Conservation (phyloP, 768 basidiomycete genomes). For the Suillus hirtellus region DNA sequence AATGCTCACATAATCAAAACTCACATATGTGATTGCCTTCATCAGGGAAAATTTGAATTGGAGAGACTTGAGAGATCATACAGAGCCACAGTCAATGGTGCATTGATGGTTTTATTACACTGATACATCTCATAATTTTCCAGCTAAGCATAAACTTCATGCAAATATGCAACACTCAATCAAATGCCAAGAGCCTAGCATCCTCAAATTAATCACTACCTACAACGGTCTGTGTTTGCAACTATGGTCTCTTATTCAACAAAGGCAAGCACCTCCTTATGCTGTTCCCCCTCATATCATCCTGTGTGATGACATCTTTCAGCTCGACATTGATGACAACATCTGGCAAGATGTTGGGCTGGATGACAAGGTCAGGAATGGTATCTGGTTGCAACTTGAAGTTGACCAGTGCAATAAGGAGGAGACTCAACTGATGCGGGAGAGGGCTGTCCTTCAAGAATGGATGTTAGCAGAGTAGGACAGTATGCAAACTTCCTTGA, state of each 20-base stretch:
- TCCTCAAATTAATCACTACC: not conserved
- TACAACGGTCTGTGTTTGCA: not conserved
- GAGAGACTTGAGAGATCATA: slow-evolving; percentile 22
- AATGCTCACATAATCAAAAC: not conserved
- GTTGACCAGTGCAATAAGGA: not conserved
- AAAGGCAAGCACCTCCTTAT: not conserved
- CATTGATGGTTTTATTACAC: not conserved
- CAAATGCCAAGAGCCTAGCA: slow-evolving; percentile 20
- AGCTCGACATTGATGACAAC: not conserved
- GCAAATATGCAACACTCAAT: slow-evolving; percentile 28
- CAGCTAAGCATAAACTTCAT: slow-evolving; percentile 27
- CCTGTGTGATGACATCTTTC: not conserved
- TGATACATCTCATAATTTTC: slow-evolving; percentile 6
- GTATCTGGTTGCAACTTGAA: not conserved
- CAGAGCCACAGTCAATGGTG: slow-evolving; percentile 9
- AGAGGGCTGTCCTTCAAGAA: not conserved
- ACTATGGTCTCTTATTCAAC: too few species aligned
- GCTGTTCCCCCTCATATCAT: not conserved
- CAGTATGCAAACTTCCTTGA: too few species aligned
- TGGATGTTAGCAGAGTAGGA: too few species aligned
- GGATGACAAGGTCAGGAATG: not conserved
- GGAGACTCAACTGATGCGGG: not conserved
- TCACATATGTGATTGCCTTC: slow-evolving; percentile 8
- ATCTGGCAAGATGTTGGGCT: not conserved
- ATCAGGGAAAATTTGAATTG: slow-evolving; percentile 30